phyloP scores from a whole-genome alignment of 2,329 filamentous ascomycete species.

The Ophiosphaerella herpotricha region DNA sequence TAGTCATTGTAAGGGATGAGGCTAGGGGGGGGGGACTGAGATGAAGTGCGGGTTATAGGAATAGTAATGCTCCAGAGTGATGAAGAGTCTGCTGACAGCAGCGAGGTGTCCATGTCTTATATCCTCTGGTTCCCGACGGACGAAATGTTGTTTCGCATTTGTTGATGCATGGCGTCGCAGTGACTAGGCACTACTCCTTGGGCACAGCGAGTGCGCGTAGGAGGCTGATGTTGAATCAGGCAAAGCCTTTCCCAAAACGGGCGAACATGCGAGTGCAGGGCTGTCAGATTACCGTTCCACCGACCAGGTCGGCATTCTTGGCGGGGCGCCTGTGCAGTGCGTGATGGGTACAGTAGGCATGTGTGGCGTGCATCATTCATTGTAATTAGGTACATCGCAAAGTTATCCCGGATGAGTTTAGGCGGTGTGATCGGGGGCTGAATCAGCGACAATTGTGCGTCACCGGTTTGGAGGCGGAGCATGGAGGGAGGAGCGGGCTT shows the following conservation, averaged over 20 bases:
- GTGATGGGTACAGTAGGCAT: not conserved
- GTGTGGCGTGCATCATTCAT: not conserved
- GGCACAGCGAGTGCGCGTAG: slow-evolving; percentile 10
- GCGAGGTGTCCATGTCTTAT: slow-evolving; percentile 17
- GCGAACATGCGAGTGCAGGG: slow-evolving; percentile 6
- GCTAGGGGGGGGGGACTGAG: not conserved
- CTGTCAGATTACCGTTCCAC: slow-evolving; percentile 1
- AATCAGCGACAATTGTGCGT: too few species aligned
- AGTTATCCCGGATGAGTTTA: slow-evolving; percentile 6
- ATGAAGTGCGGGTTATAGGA: not conserved
- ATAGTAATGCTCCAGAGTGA: not conserved
- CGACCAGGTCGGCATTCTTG: slow-evolving; percentile 3
- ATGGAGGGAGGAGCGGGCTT: too few species aligned
- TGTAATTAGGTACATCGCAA: slow-evolving; percentile 5
- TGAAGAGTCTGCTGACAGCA: not conserved
- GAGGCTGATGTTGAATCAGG: not conserved
- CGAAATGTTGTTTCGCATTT: slow-evolving; percentile 7
- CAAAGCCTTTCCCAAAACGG: not conserved
- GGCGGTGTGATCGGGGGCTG: not conserved
- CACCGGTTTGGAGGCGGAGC: too few species aligned
- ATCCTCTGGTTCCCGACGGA: slow-evolving; percentile 4
- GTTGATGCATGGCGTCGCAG: not conserved
- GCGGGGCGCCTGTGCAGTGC: slow-evolving; percentile 1
- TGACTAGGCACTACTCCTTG: not conserved
- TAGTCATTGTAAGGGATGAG: slow-evolving; percentile 16